Conservation (phyloP, 495 filamentous ascomycete genomes). For the Pyronema domesticum region DNA sequence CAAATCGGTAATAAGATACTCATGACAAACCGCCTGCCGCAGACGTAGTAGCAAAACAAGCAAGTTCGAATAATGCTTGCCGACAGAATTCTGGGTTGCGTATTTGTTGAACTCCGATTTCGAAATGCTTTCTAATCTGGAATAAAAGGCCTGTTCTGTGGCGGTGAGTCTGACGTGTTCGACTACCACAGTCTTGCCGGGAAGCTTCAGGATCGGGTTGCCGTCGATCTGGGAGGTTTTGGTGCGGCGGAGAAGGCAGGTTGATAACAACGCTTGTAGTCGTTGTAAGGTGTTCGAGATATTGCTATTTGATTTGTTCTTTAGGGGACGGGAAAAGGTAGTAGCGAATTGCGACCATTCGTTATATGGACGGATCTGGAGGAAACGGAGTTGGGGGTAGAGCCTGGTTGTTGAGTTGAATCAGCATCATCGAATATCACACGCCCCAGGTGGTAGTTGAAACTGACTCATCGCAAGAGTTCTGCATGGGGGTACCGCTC, state of each 20-base stretch:
- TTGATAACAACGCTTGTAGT: constrained; percentile 65
- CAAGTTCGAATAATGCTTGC: constrained; percentile 66
- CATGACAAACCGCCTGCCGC: constrained; percentile 85
- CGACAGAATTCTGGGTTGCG: constrained; percentile 50
- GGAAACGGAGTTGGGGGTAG: constrained; percentile 66
- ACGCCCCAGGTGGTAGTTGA: too few species aligned
- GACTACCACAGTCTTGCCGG: constrained; percentile 46
- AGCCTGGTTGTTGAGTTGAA: constrained; percentile 26
- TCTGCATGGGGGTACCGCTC: constrained; percentile 93
- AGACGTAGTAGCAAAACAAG: constrained; percentile 73
- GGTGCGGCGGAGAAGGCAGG: constrained; percentile 68
- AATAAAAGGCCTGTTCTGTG: constrained; percentile 57
- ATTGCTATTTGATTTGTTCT: constrained; percentile 23
- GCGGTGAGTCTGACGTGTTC: constrained; percentile 54
- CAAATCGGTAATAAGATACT: constrained; percentile 69
- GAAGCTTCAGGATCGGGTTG: constrained; percentile 59
- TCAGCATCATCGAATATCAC: background rate
- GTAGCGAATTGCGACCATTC: constrained; percentile 42
- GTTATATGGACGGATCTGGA: constrained; percentile 66
- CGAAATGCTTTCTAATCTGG: constrained; percentile 46
- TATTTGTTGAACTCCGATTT: constrained; percentile 62
- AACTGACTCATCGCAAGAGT: constrained; percentile 48
- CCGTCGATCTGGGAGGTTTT: constrained; percentile 76
- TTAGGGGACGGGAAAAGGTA: constrained; percentile 37
- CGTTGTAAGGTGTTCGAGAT: constrained; percentile 42